Percentiles rank a stretch among this genome's conserved stretches.
Conservation (phyloP, 176 grass and related monocot species). For the Guadua angustifolia region DNA sequence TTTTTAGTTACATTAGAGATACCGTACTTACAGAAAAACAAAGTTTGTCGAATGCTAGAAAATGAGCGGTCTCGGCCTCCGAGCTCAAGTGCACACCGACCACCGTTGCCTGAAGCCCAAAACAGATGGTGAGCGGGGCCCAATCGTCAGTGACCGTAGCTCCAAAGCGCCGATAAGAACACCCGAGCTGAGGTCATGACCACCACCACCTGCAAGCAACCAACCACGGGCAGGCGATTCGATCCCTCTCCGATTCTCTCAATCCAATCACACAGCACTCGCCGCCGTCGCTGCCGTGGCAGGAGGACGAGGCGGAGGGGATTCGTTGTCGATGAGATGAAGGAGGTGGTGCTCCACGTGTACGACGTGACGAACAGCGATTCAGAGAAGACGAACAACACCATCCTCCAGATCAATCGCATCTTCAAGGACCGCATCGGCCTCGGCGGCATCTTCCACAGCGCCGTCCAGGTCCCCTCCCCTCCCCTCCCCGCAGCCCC, state of each 20-base stretch:
- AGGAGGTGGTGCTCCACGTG: conserved; percentile 95
- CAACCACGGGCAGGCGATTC: conserved; percentile 36
- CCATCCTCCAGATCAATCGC: conserved; percentile 98
- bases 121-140: too few relatives aligned
- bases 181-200: not conserved
- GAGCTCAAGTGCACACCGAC: too few relatives aligned
- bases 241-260: conserved; percentile 25
- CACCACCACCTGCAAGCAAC: conserved; percentile 37
- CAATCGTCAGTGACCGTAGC: not conserved
- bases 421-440: conserved; percentile 99
- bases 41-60: too few relatives aligned
- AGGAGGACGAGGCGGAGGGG: not conserved
- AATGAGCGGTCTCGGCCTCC: too few relatives aligned
- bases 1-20: too few relatives aligned
- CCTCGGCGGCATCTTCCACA: conserved; percentile 99
- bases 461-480: conserved; percentile 80
- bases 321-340: conserved; percentile 52
- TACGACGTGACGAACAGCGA: conserved; percentile 98
- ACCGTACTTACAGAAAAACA: too few relatives aligned
- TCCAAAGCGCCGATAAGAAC: conserved; percentile 34
- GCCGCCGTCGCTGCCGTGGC: not conserved
- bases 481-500: not conserved
- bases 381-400: conserved; percentile 97
- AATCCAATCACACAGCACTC: not conserved
- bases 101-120: too few relatives aligned